Conservation (phyloP, 176 grass and related monocot genomes). For the Tillandsia leiboldiana region DNA sequence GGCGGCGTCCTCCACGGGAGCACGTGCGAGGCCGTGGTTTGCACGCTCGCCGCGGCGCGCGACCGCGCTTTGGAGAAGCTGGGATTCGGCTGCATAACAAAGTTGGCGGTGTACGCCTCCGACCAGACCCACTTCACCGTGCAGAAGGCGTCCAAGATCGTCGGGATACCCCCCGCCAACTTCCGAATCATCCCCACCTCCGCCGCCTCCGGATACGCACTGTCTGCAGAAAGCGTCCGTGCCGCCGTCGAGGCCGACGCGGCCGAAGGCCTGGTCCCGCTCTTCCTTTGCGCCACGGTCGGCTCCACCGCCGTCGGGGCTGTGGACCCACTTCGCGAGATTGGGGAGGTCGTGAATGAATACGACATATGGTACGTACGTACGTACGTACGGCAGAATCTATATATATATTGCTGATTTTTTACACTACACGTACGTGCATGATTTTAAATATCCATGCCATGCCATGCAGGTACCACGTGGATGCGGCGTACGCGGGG, state of each 20-base stretch:
- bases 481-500: conserved; percentile 45
- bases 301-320: conserved; percentile 43
- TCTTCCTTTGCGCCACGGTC: conserved; percentile 47
- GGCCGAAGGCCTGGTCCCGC: conserved; percentile 28
- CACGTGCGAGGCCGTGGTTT: conserved; percentile 51
- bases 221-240: conserved; percentile 13
- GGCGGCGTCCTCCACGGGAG: conserved; percentile 43
- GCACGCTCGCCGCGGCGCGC: conserved; percentile 36
- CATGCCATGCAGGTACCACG: conserved; percentile 13
- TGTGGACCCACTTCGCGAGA: conserved; percentile 27
- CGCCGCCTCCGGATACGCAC: conserved; percentile 21
- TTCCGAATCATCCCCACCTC: conserved; percentile 35
- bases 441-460: no score
- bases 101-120: conserved; percentile 55
- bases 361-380: conserved; percentile 10
- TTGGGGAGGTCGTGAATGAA: conserved; percentile 19
- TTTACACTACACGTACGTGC: no score
- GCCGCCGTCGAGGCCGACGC: conserved; percentile 35
- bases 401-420: no score
- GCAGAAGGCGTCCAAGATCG: conserved; percentile 36
- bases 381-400: no score
- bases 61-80: conserved; percentile 33
- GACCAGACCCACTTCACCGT: conserved; percentile 58
- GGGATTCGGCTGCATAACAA: conserved; percentile 5
- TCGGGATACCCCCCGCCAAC: conserved; percentile 33